Evolutionary conservation across 352 stramenopile species (phyloP).

Genomic region (Hyaloperonospora brassicae): DNA sequence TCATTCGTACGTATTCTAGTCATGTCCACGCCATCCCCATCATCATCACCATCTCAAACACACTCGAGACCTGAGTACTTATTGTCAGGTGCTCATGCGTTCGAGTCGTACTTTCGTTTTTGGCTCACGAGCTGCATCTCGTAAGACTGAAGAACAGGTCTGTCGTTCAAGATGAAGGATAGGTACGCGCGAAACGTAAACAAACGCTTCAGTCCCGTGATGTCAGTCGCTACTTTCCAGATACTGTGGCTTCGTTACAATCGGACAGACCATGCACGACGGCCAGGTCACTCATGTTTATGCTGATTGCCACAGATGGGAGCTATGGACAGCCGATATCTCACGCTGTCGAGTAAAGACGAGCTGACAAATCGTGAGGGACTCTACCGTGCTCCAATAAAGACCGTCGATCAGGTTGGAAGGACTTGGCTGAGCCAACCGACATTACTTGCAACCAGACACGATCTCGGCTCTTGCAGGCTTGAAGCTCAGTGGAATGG

Average conservation of each 20-base stretch:
- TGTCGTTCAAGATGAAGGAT: constrained; percentile 52
- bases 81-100: too few species aligned
- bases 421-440: constrained; percentile 18
- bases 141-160: constrained; percentile 54
- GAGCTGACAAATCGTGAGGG: constrained; percentile 68
- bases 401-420: constrained; percentile 42
- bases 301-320: constrained; percentile 56
- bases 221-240: constrained; percentile 64
- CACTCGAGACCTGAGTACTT: too few species aligned
- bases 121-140: constrained; percentile 14
- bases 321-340: constrained; percentile 69
- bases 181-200: constrained; percentile 40
- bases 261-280: constrained; percentile 42
- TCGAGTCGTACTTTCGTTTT: too few species aligned
- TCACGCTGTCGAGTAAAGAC: constrained; percentile 61
- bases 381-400: constrained; percentile 44
- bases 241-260: constrained; percentile 57
- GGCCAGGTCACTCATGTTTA: constrained; percentile 39
- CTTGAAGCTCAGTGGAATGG: constrained; percentile 52
- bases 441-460: constrained; percentile 36
- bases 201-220: constrained; percentile 37
- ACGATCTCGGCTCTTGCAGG: constrained; percentile 58
- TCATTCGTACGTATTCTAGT: too few species aligned
- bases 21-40: too few species aligned
- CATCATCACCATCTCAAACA: too few species aligned